Evolutionary conservation across 768 basidiomycete species (phyloP).

Genomic region (Pleurotus tuber-regium): DNA sequence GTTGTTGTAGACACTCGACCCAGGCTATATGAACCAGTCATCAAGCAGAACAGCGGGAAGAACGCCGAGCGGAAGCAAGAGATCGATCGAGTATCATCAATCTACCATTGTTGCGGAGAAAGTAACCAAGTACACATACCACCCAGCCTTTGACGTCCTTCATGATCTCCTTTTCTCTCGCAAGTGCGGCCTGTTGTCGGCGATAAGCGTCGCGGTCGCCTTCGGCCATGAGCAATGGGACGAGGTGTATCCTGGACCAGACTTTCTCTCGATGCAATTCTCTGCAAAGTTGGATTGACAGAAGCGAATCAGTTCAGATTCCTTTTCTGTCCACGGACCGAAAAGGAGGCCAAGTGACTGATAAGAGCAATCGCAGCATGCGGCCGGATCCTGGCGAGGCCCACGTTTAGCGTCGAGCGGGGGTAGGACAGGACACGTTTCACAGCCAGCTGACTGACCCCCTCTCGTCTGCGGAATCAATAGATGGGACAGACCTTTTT

Average conservation of each 20-base stretch:
- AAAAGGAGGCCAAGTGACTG: constrained; percentile 29
- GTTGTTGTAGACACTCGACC: constrained; percentile 85
- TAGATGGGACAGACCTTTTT: constrained; percentile 68
- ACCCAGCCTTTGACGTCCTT: constrained; percentile 91
- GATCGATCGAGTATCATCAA: constrained; percentile 21
- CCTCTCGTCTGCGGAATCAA: constrained; percentile 20
- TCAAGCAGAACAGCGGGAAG: constrained; percentile 16
- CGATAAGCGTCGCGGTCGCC: constrained; percentile 89
- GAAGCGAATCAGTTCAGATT: constrained; percentile 42
- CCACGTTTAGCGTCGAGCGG: constrained; percentile 76
- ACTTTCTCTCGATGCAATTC: constrained; percentile 91
- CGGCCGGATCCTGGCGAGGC: constrained; percentile 60
- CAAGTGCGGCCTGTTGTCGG: constrained; percentile 72
- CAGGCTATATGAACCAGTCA: constrained; percentile 49
- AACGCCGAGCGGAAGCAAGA: constrained; percentile 20
- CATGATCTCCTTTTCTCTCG: constrained; percentile 89
- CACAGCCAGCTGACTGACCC: constrained; percentile 54
- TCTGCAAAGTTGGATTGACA: constrained; percentile 46
- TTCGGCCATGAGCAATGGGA: constrained; percentile 90
- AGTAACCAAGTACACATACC: constrained; percentile 52
- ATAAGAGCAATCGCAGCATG: constrained; percentile 36
- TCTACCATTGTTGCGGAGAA: constrained; percentile 7
- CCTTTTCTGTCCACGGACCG: constrained; percentile 43
- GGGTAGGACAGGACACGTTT: constrained; percentile 60
- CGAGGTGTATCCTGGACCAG: constrained; percentile 94